These are phyloP conservation scores for Lodderomyces margitis DNA, from an alignment of 1,139 yeast species.

Conservation along the genomic window DNA sequence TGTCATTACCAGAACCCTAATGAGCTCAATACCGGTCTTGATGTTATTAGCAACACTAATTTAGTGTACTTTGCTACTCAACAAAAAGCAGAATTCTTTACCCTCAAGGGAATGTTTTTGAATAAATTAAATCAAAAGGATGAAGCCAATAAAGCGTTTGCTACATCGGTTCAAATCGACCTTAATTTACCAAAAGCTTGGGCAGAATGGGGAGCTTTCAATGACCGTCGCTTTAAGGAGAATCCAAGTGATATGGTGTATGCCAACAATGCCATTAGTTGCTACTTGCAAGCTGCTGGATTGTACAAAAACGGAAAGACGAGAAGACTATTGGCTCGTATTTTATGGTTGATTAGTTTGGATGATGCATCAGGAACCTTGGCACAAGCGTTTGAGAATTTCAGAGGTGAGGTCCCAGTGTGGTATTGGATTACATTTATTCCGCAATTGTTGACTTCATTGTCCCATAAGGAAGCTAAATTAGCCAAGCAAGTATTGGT, in stretches of 20 bases:
- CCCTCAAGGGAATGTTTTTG: slow-evolving; percentile 95
- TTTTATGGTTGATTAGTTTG: slow-evolving; percentile 88
- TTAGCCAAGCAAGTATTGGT: slow-evolving; percentile 85
- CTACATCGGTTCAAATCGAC: slow-evolving; percentile 95
- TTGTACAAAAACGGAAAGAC: slow-evolving; percentile 91
- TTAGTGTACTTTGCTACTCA: slow-evolving; percentile 94
- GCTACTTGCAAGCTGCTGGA: slow-evolving; percentile 97
- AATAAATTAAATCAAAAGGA: slow-evolving; percentile 87
- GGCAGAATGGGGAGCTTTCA: slow-evolving; percentile 99
- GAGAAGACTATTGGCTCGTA: slow-evolving; percentile 81
- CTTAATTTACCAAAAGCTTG: slow-evolving; percentile 94
- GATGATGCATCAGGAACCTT: slow-evolving; percentile 84
- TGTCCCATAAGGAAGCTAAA: slow-evolving; percentile 88
- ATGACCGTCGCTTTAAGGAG: slow-evolving; percentile 84
- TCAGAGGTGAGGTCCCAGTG: slow-evolving; percentile 94
- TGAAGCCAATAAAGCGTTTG: slow-evolving; percentile 96
- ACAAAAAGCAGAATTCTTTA: slow-evolving; percentile 96
- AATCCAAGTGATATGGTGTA: slow-evolving; percentile 78
- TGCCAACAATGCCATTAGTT: slow-evolving; percentile 92
- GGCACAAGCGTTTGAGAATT: slow-evolving; percentile 85
- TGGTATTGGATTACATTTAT: slow-evolving; percentile 99
- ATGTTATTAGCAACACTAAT: slow-evolving; percentile 94
- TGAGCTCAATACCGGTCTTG: slow-evolving; percentile 90
- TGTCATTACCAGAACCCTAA: slow-evolving; percentile 89
- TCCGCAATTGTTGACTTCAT: slow-evolving; percentile 86